Conservation (phyloP, 2,329 filamentous ascomycete genomes). For the Colletotrichum ledebouriae region DNA sequence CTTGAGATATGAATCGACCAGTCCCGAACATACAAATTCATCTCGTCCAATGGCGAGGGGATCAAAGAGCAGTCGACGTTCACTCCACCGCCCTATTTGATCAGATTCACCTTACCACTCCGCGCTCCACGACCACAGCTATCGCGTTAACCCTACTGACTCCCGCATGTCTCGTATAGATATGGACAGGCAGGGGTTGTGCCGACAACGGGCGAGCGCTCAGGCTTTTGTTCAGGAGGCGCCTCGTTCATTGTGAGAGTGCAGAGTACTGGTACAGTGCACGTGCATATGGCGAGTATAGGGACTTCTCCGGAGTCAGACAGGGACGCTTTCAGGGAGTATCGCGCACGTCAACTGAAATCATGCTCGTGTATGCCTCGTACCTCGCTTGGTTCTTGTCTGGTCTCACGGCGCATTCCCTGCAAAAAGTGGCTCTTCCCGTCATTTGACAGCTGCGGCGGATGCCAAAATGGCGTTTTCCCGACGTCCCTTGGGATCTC, state of each 20-base stretch:
- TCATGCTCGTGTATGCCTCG: neutral
- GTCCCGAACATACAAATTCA: slow-evolving; percentile 1
- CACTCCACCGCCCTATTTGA: slow-evolving; percentile 9
- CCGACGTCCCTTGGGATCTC: slow-evolving; percentile 28
- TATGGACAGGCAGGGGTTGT: slow-evolving; percentile 16
- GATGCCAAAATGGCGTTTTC: slow-evolving; percentile 41
- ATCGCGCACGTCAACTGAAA: no score
- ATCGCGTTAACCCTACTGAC: slow-evolving; percentile 17
- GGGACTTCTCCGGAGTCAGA: neutral
- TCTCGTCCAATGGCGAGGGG: neutral
- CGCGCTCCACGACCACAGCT: slow-evolving; percentile 15
- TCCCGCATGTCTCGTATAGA: slow-evolving; percentile 33
- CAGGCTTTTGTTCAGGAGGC: slow-evolving; percentile 8
- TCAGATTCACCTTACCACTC: slow-evolving; percentile 4
- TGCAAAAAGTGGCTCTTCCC: slow-evolving; percentile 38
- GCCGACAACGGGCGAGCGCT: slow-evolving; percentile 21
- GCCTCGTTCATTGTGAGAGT: neutral
- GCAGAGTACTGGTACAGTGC: slow-evolving; percentile 8
- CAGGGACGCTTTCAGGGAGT: neutral
- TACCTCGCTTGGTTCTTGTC: slow-evolving; percentile 8
- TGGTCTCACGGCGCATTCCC: slow-evolving; percentile 17
- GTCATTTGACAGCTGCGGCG: slow-evolving; percentile 41
- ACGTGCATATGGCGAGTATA: slow-evolving; percentile 22
- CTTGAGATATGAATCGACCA: neutral
- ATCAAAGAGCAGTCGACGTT: neutral